Conservation (phyloP, 2,329 filamentous ascomycete species). For the Aspergillus costaricaensis region DNA sequence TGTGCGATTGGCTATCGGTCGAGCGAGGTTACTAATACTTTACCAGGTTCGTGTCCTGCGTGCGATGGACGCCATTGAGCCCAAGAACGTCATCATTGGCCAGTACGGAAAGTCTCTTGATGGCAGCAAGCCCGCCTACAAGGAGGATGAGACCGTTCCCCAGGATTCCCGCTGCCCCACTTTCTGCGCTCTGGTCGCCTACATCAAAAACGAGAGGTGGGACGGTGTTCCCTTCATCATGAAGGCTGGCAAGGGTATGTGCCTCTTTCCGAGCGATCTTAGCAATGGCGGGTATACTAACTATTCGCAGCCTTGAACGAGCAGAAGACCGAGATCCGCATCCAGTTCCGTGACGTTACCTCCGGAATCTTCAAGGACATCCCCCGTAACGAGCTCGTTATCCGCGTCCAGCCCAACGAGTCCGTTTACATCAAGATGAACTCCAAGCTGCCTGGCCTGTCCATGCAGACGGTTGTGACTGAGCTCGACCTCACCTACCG, state of each 20-base stretch:
- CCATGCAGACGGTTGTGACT: constrained; percentile 99
- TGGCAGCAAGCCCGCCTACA: constrained; percentile 94
- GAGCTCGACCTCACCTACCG: constrained; percentile 98
- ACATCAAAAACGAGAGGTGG: constrained; percentile 99
- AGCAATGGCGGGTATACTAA: constrained; percentile 18
- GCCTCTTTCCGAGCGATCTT: background rate
- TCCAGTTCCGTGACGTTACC: constrained; percentile 99
- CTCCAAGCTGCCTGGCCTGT: constrained; percentile 96
- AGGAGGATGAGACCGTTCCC: constrained; percentile 97
- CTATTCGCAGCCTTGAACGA: constrained; percentile 75
- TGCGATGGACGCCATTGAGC: constrained; percentile 90
- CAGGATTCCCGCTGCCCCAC: constrained; percentile 97
- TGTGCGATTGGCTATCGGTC: background rate
- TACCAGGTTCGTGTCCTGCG: constrained; percentile 78
- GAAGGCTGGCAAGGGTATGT: constrained; percentile 84
- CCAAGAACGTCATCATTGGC: constrained; percentile 99
- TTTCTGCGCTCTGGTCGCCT: constrained; percentile 94
- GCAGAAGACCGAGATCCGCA: constrained; percentile 98
- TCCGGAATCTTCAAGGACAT: constrained; percentile 99
- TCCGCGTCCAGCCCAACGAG: constrained; percentile 99
- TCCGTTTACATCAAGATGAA: constrained; percentile 99
- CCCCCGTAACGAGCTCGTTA: constrained; percentile 97
- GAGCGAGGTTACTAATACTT: constrained; percentile 5
- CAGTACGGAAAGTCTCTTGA: constrained; percentile 97
- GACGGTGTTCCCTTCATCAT: constrained; percentile 99